These are phyloP conservation scores for Podila epigama DNA, from an alignment of 192 early-diverging fungal genomes.

Conservation along the genomic window DNA sequence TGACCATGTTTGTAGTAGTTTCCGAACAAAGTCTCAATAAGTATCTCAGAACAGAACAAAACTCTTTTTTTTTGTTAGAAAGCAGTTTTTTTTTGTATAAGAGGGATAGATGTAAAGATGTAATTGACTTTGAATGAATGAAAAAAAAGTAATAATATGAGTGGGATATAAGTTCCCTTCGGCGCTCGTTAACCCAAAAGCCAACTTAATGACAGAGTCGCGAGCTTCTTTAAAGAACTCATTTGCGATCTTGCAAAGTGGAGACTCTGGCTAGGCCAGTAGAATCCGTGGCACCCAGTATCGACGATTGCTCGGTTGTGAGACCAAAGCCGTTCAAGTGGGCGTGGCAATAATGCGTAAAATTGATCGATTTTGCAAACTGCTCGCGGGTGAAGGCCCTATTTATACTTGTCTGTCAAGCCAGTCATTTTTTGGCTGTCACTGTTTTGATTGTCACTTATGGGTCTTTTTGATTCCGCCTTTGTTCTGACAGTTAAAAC, in stretches of 20 bases:
- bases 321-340: constrained; percentile 48
- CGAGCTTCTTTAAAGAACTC: constrained; percentile 44
- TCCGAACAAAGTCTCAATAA: no score
- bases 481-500: no score
- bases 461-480: no score
- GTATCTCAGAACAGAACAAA: neutral
- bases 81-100: neutral
- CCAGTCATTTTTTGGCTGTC: no score
- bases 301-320: constrained; percentile 46
- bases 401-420: neutral
- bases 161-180: constrained; percentile 43
- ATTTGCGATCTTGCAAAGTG: constrained; percentile 46
- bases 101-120: neutral
- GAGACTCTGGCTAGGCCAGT: constrained; percentile 27
- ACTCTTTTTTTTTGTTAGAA: neutral
- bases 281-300: constrained; percentile 42
- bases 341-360: constrained; percentile 49
- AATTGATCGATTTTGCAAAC: neutral
- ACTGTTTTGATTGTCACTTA: no score
- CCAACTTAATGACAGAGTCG: constrained; percentile 48
- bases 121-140: constrained; percentile 7
- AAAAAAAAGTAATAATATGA: neutral
- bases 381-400: neutral
- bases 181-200: constrained; percentile 44
- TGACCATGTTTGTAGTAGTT: no score